Conservation (phyloP, 2,329 filamentous ascomycete species). For the Hypoxylon rubiginosum region DNA sequence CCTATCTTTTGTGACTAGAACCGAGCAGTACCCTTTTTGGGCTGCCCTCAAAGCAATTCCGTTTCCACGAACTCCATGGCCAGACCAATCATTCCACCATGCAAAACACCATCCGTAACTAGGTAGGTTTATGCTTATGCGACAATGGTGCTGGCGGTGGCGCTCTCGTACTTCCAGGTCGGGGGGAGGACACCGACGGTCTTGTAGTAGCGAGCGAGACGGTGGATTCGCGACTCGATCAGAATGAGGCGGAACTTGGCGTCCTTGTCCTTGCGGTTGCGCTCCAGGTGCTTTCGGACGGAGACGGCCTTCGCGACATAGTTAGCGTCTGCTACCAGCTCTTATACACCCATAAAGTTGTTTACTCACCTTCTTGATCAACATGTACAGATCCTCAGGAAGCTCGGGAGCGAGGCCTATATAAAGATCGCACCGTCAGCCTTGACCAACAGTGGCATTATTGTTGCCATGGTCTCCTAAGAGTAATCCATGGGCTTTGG, state of each 20-base stretch:
- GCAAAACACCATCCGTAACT: constrained; percentile 34
- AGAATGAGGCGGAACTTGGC: constrained; percentile 99
- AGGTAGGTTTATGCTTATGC: constrained; percentile 71
- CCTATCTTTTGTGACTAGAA: constrained; percentile 44
- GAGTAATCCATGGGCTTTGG: constrained; percentile 25
- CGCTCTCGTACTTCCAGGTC: constrained; percentile 99
- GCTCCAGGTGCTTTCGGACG: constrained; percentile 99
- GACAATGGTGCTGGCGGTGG: constrained; percentile 94
- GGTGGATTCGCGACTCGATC: constrained; percentile 99
- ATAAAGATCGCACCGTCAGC: constrained; percentile 90
- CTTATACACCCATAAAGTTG: neutral
- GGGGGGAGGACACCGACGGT: constrained; percentile 86
- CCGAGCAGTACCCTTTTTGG: constrained; percentile 39
- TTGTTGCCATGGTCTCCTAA: constrained; percentile 25
- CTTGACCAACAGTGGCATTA: constrained; percentile 89
- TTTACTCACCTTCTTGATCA: constrained; percentile 95
- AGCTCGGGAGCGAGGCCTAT: constrained; percentile 98
- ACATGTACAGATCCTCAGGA: constrained; percentile 99
- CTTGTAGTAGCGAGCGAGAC: constrained; percentile 99
- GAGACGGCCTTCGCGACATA: constrained; percentile 78
- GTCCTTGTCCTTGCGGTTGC: constrained; percentile 99
- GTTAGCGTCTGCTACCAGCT: constrained; percentile 37
- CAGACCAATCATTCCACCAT: constrained; percentile 44
- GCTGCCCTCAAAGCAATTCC: constrained; percentile 50
- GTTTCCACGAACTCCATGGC: constrained; percentile 53